phyloP scores from a whole-genome alignment of 1,284 basidiomycete species.

The Ustilago curta region DNA sequence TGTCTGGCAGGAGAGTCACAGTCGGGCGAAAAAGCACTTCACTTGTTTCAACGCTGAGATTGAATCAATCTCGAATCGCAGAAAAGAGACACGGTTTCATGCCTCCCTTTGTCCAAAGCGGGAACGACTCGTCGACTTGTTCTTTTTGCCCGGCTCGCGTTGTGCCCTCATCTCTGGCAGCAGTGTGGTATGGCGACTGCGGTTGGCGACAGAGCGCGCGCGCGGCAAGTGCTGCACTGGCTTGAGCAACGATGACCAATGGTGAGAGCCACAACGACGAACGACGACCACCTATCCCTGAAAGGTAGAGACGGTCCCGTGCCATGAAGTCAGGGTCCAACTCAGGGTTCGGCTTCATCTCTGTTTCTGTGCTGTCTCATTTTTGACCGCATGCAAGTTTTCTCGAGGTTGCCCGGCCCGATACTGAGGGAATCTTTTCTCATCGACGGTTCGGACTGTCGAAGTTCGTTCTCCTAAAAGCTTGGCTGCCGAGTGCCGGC shows the following conservation, averaged over 20 bases:
- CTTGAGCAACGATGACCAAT: neutral
- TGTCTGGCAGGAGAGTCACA: too few relatives aligned
- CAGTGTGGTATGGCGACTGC: slow-evolving; percentile 8
- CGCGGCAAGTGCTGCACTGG: slow-evolving; percentile 1
- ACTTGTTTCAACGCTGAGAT: slow-evolving; percentile 6
- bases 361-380: neutral
- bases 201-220: neutral
- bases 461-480: slow-evolving; percentile 1
- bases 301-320: neutral
- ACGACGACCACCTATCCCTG: too few relatives aligned
- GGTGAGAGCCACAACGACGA: too few relatives aligned
- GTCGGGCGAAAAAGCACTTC: too few relatives aligned
- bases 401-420: slow-evolving; percentile 1
- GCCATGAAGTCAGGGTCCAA: slow-evolving; percentile 24
- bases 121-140: slow-evolving; percentile 10
- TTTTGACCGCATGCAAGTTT: slow-evolving; percentile 15
- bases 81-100: neutral
- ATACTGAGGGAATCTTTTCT: neutral
- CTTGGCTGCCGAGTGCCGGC: neutral
- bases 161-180: neutral
- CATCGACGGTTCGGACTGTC: neutral
- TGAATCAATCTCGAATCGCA: slow-evolving; percentile 3
- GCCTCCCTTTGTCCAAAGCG: slow-evolving; percentile 1
- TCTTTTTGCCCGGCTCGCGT: neutral
- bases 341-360: slow-evolving; percentile 12